A percentile compares a stretch with the other conserved stretches of the same genome.
These are phyloP conservation scores for Lolium multiflorum DNA, from an alignment of 176 grass and related monocot genomes.

Conservation along the genomic window DNA sequence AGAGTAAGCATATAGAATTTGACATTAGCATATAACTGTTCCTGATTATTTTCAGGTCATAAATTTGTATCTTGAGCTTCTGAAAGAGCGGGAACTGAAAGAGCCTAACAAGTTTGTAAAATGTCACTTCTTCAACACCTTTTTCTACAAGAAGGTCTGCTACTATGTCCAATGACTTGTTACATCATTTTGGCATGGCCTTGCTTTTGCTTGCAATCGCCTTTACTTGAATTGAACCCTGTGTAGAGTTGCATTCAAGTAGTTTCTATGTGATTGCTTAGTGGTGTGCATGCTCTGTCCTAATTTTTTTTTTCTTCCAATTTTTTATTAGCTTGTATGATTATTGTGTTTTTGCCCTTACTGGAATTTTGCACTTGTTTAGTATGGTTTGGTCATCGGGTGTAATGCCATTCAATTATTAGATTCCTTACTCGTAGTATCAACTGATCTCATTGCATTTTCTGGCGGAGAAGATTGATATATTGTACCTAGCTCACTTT, in stretches of 20 bases:
- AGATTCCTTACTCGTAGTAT: background rate
- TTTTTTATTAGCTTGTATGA: slow-evolving; percentile 4
- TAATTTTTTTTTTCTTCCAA: background rate
- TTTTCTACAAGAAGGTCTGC: slow-evolving; percentile 81
- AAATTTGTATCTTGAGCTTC: slow-evolving; percentile 86
- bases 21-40: slow-evolving; percentile 16
- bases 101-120: slow-evolving; percentile 70
- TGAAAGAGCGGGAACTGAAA: slow-evolving; percentile 78
- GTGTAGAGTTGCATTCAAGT: background rate
- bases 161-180: background rate
- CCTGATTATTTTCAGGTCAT: slow-evolving; percentile 58
- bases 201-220: background rate
- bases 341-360: slow-evolving; percentile 9
- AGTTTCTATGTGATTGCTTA: slow-evolving; percentile 28
- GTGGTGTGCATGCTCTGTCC: background rate
- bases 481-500: slow-evolving; percentile 26
- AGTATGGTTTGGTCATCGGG: background rate
- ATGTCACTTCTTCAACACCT: slow-evolving; percentile 88
- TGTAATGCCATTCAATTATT: background rate
- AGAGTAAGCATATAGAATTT: background rate
- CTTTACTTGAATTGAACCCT: slow-evolving; percentile 20
- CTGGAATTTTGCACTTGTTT: background rate
- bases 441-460: background rate
- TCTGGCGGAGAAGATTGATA: background rate
- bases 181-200: background rate